These are phyloP conservation scores for Eimeria maxima DNA, from an alignment of 169 alveolate genomes.

Conservation along the genomic window DNA sequence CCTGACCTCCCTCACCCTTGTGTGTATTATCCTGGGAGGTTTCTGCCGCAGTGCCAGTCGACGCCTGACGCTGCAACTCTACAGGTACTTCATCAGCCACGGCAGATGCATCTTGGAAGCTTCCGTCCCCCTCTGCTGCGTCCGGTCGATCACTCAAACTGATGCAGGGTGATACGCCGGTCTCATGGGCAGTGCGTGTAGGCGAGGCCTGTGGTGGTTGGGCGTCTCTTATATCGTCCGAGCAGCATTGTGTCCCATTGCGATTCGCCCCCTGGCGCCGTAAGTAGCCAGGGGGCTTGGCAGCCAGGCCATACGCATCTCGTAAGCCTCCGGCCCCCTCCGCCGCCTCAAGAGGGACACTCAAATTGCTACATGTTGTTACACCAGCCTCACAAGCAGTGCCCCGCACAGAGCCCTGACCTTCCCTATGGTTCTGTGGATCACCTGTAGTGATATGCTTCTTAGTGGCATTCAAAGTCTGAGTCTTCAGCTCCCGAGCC, in stretches of 20 bases:
- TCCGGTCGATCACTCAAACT: neutral
- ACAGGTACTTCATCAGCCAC: neutral
- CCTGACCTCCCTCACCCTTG: neutral
- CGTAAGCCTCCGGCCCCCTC: neutral
- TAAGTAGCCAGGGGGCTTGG: neutral
- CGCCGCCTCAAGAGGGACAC: neutral
- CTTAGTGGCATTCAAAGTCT: neutral
- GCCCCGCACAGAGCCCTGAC: neutral
- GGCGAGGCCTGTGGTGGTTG: neutral
- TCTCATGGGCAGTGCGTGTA: neutral
- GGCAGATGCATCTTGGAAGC: neutral
- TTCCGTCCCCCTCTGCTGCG: neutral
- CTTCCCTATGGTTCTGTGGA: neutral
- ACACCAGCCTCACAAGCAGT: neutral
- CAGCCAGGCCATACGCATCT: neutral
- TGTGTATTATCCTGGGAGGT: neutral
- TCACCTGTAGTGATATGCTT: neutral
- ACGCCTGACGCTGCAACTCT: neutral
- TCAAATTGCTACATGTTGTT: neutral
- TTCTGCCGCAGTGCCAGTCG: neutral
- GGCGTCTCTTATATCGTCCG: neutral
- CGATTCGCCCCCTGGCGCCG: neutral
- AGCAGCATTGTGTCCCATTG: neutral
- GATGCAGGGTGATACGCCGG: too few relatives aligned
- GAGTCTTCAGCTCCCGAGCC: neutral